phyloP scores from a whole-genome alignment of 2,329 filamentous ascomycete species.

The Aureobasidium sp. region DNA sequence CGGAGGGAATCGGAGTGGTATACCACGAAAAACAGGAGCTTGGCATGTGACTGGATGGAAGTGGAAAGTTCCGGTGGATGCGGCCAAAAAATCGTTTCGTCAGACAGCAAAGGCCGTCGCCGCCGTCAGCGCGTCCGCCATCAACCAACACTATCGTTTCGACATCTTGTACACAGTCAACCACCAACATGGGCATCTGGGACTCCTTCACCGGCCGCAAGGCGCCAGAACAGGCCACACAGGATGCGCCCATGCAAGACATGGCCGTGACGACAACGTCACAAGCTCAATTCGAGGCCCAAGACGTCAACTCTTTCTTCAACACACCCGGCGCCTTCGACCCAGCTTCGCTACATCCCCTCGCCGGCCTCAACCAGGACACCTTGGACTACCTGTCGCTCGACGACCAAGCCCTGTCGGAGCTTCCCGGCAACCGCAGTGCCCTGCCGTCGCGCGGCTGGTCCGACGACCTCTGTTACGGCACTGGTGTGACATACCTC shows the following conservation, averaged over 20 bases:
- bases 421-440: constrained; percentile 86
- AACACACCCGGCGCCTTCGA: constrained; percentile 81
- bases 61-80: constrained; percentile 11
- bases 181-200: constrained; percentile 60
- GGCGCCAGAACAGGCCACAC: constrained; percentile 46
- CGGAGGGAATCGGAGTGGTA: background rate
- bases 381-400: constrained; percentile 95
- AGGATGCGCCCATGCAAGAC: constrained; percentile 46
- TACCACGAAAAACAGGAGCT: background rate
- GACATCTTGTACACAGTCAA: background rate
- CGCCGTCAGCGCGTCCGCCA: constrained; percentile 2
- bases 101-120: constrained; percentile 9
- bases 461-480: constrained; percentile 98
- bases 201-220: constrained; percentile 69
- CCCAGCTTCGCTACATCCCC: constrained; percentile 88
- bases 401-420: constrained; percentile 90
- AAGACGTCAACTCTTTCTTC: constrained; percentile 90
- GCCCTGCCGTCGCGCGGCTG: constrained; percentile 95
- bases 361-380: constrained; percentile 93
- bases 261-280: constrained; percentile 44
- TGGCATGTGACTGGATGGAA: constrained; percentile 10
- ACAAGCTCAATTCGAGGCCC: constrained; percentile 59
- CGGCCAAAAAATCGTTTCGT: constrained; percentile 18
- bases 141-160: background rate
- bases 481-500: constrained; percentile 94